Percentiles rank a stretch among this genome's conserved stretches.
Conservation (phyloP, 1,139 yeast species). For the Meyerozyma athensensis region DNA sequence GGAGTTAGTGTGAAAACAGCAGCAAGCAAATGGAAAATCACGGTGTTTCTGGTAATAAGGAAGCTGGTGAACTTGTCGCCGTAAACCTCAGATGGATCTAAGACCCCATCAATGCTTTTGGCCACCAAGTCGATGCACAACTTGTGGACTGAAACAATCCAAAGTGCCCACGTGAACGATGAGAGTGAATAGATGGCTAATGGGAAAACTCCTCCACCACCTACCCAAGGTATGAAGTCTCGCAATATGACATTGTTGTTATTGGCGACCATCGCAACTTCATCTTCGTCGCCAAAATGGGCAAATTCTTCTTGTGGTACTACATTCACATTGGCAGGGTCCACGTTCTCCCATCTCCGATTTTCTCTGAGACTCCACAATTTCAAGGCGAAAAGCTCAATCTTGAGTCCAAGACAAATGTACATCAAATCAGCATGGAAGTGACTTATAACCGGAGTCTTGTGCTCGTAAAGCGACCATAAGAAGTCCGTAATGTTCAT, state of each 20-base stretch:
- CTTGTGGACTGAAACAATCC: conserved; percentile 22
- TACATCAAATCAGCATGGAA: conserved; percentile 19
- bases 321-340: neutral
- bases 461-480: neutral
- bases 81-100: neutral
- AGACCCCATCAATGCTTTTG: conserved; percentile 6
- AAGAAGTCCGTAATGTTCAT: neutral
- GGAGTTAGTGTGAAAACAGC: conserved; percentile 23
- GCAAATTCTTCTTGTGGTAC: neutral
- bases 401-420: conserved; percentile 19
- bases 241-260: neutral
- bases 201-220: neutral
- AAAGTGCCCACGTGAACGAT: conserved; percentile 14
- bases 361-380: neutral
- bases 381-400: conserved; percentile 10
- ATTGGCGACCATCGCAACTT: neutral
- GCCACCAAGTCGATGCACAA: conserved; percentile 24
- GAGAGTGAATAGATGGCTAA: neutral
- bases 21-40: conserved; percentile 18
- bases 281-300: neutral
- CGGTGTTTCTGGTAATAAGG: conserved; percentile 12
- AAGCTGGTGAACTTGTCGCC: conserved; percentile 6
- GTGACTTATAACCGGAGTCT: neutral
- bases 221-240: neutral
- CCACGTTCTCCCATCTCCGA: neutral